Percentiles rank a stretch among this genome's conserved stretches.
phyloP scores from a whole-genome alignment of 164 flowering plant genomes.

The Aristolochia californica region DNA sequence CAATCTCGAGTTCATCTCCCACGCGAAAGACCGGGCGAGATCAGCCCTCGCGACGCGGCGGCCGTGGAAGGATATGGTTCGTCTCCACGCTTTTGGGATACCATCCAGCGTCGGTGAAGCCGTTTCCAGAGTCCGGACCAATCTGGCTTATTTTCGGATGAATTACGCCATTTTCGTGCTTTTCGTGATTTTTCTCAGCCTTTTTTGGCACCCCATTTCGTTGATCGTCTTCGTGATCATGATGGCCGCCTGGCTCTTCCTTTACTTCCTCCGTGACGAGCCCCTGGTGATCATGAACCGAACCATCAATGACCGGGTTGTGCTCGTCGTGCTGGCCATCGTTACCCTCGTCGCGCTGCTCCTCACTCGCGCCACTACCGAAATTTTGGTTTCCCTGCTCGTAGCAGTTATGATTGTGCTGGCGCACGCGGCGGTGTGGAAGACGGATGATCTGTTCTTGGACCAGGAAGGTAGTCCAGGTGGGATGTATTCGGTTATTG shows the following conservation, averaged over 20 bases:
- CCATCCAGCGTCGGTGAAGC: constrained; percentile 19
- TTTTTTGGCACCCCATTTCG: constrained; percentile 48
- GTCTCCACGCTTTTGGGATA: constrained; percentile 17
- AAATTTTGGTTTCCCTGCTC: constrained; percentile 22
- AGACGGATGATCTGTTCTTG: constrained; percentile 30
- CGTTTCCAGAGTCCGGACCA: constrained; percentile 19
- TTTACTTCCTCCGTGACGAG: constrained; percentile 46
- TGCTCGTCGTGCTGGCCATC: constrained; percentile 21
- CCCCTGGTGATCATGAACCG: constrained; percentile 23
- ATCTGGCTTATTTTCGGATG: constrained; percentile 29
- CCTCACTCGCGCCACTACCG: constrained; percentile 28
- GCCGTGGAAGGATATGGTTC: constrained; percentile 43
- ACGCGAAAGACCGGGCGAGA: constrained; percentile 27
- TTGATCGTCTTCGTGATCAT: constrained; percentile 33
- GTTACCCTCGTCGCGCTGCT: constrained; percentile 28
- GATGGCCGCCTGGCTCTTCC: constrained; percentile 44
- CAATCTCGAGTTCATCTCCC: constrained; percentile 14
- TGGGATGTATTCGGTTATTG: constrained; percentile 2
- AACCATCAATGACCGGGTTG: constrained; percentile 26
- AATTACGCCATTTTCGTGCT: constrained; percentile 40
- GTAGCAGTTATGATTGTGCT: constrained; percentile 23
- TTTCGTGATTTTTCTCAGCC: constrained; percentile 34
- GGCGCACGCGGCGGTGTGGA: constrained; percentile 32
- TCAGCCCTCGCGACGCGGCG: constrained; percentile 25
- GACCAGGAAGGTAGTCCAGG: constrained; percentile 17